Base-by-base conservation (phyloP, 2,329 filamentous ascomycete species). In the Fusarium torreyae region DNA sequence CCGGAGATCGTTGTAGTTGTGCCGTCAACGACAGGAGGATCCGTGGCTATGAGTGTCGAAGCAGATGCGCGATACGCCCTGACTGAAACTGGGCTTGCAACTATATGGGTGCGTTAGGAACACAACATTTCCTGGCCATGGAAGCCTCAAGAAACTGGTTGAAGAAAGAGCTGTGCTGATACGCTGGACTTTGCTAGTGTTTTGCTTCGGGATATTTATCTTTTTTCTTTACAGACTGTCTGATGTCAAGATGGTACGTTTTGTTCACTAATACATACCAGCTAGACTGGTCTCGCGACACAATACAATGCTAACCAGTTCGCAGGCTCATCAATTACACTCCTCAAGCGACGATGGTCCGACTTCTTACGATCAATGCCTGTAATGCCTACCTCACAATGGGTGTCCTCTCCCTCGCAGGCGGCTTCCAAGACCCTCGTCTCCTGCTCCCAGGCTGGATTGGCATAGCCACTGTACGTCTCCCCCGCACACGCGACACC, bases 161-260 rank as follows among this genome's bases (percentile, higher is more conserved):
- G 15, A 14, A 33, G 9, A 46, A 57, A 28, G 56, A 45, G 18
- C 26, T 55, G 36, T 55, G 53, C 57, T 72, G 42, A 62, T 61
- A 39, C 51, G 22, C 18, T 63, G 48, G 45, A 39, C 28, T 8
- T 28, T 60, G 11, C 11, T 74, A 93, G 92, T 94, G 91, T 81
- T 89, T 88, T 75, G 90, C 91, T 61, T 92, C 91, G 20, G 92
- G 90, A 55, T 93, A 94, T 78, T 86, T 94, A 63, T 92, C 91
- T 51, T 94, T 93, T 79, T 92, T 93, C 82, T 94, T 94, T 77
- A 92, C 91, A 59, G 92, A 94, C 80, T 93, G 92, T 79, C 87
- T 94, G 74, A 94, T 94, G 92, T 94, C 91, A 66, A 85, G 92
- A 80, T 94, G 92, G 91, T 92, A 76, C 44, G 85, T 80, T 43